phyloP scores from a whole-genome alignment of 371 early-diverging fungal species.

The Haplosporangium sp. region DNA sequence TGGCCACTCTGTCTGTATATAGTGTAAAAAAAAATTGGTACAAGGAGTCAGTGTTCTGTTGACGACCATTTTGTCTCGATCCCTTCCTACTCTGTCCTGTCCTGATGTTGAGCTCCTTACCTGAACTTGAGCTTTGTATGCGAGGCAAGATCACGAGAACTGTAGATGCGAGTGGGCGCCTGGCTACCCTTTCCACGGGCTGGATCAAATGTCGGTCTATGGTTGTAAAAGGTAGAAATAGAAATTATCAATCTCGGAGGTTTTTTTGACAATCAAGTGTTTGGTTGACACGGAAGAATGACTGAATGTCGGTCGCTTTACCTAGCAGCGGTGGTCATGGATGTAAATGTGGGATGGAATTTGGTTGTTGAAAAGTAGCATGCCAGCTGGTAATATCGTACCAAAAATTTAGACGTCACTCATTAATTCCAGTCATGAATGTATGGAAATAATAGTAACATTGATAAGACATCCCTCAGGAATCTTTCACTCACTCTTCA shows the following conservation, averaged over 20 bases:
- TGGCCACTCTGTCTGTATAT: constrained; percentile 81
- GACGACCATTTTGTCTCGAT: no score
- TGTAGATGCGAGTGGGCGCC: constrained; percentile 81
- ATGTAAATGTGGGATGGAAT: background rate
- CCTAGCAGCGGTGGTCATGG: constrained; percentile 50
- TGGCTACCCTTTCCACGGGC: constrained; percentile 81
- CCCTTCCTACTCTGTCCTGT: no score
- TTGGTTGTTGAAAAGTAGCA: no score
- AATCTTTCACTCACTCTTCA: background rate
- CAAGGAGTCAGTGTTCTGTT: no score
- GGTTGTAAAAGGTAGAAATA: background rate
- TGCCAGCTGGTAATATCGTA: no score
- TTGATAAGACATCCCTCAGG: background rate
- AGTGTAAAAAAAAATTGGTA: background rate
- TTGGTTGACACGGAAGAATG: no score
- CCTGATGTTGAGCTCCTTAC: constrained; percentile 53
- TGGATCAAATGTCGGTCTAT: constrained; percentile 84
- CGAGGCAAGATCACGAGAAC: constrained; percentile 83
- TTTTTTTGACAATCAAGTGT: background rate
- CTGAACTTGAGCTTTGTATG: constrained; percentile 92
- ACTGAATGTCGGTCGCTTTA: background rate
- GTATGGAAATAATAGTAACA: background rate
- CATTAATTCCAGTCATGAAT: no score
- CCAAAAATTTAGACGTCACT: no score
- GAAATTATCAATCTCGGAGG: background rate